phyloP scores from a whole-genome alignment of 805 yeast genomes.

The Myxozyma geophila region DNA sequence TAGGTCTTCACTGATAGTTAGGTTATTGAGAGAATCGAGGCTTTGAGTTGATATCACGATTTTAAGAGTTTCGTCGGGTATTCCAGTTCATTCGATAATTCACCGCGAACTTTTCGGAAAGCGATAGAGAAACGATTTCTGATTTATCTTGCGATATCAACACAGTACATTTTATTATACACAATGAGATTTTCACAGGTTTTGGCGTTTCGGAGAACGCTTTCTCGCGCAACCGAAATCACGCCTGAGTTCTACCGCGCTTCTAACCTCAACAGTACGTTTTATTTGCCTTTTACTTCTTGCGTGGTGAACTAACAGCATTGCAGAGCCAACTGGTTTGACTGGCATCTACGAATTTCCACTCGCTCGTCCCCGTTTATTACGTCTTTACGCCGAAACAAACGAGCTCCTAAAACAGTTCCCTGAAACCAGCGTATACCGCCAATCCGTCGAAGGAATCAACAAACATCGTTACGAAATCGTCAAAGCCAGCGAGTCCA shows the following conservation, averaged over 20 bases:
- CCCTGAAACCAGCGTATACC: slow-evolving; percentile 75
- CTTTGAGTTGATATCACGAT: background rate
- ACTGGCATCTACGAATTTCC: slow-evolving; percentile 82
- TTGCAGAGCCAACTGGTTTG: slow-evolving; percentile 60
- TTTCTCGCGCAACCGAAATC: slow-evolving; percentile 3
- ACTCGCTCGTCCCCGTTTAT: slow-evolving; percentile 77
- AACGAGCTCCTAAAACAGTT: slow-evolving; percentile 62
- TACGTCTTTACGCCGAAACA: slow-evolving; percentile 72
- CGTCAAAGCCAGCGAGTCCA: slow-evolving; percentile 65
- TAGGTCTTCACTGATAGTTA: too few species aligned
- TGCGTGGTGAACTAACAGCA: background rate
- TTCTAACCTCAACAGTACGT: slow-evolving; percentile 3
- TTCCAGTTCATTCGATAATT: background rate
- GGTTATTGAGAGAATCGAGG: too few species aligned
- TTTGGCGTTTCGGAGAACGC: slow-evolving; percentile 14
- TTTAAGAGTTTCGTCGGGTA: background rate
- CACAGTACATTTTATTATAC: background rate
- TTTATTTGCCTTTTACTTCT: background rate
- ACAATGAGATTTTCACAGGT: slow-evolving; percentile 20
- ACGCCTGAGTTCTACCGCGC: slow-evolving; percentile 10
- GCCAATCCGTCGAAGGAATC: slow-evolving; percentile 71
- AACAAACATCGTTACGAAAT: slow-evolving; percentile 70
- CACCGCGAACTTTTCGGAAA: background rate
- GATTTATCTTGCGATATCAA: background rate
- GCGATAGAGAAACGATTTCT: background rate